Conservation (phyloP, 345 rosid genomes). For the Ricinus communis region DNA sequence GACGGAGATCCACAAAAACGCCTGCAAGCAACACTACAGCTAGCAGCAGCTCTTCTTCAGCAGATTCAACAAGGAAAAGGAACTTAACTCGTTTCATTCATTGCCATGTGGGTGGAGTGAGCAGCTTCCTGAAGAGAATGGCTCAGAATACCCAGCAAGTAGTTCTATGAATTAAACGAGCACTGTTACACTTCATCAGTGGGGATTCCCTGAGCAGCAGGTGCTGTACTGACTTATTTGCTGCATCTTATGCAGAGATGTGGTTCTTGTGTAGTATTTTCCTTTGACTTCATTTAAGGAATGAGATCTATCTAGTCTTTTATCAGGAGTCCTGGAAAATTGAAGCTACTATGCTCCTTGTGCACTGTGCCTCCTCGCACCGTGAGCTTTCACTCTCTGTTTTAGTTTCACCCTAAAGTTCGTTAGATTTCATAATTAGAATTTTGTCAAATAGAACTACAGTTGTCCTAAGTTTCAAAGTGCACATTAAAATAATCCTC, state of each 20-base stretch:
- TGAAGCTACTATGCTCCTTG: not conserved
- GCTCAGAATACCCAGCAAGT: not conserved
- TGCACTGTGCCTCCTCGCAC: too few relatives aligned
- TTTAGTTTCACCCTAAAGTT: too few relatives aligned
- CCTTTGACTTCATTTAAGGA: not conserved
- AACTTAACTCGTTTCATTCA: constrained; percentile 25
- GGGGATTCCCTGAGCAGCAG: not conserved
- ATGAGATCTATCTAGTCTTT: not conserved
- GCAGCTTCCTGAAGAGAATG: not conserved
- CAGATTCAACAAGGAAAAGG: constrained; percentile 89
- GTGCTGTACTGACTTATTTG: not conserved
- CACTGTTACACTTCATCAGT: not conserved
- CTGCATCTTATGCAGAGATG: not conserved
- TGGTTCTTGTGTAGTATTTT: not conserved
- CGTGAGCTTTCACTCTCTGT: too few relatives aligned
- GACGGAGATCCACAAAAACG: constrained; percentile 88
- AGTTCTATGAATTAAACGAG: not conserved
- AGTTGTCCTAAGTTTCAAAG: too few relatives aligned
- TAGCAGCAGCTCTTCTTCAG: constrained; percentile 94
- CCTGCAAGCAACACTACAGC: constrained; percentile 84
- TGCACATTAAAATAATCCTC: too few relatives aligned
- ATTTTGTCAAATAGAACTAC: too few relatives aligned
- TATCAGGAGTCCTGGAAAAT: not conserved
- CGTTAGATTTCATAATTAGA: too few relatives aligned
- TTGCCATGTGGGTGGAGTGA: not conserved